phyloP scores from a whole-genome alignment of 106 monocot species.

The Triglochin maritima region DNA sequence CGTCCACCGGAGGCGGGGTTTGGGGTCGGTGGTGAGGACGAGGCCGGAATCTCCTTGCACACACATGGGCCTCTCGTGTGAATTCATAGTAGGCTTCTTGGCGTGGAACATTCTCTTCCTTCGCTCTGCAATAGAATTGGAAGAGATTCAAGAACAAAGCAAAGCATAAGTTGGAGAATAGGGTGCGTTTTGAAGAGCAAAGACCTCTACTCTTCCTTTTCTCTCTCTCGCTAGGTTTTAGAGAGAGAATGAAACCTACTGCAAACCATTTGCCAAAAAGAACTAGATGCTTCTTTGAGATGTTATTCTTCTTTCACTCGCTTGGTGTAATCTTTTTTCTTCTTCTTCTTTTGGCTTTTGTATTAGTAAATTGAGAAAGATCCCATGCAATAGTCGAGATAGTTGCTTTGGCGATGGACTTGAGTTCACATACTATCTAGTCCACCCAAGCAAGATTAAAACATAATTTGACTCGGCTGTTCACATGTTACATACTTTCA shows the following conservation, averaged over 20 bases:
- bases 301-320: constrained; percentile 3
- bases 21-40: constrained; percentile 96
- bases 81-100: constrained; percentile 53
- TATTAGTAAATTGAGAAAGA: background rate
- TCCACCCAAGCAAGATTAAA: background rate
- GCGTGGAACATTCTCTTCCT: constrained; percentile 51
- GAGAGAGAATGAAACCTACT: constrained; percentile 1
- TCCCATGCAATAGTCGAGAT: background rate
- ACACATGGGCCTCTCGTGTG: constrained; percentile 60
- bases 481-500: background rate
- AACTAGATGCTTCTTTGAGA: constrained; percentile 1
- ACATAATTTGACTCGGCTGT: background rate
- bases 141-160: constrained; percentile 59
- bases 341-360: background rate
- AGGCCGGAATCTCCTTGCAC: constrained; percentile 94
- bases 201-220: background rate
- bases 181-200: constrained; percentile 25
- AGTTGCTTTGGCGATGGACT: too few species aligned
- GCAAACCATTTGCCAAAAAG: constrained; percentile 3
- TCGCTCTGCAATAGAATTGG: constrained; percentile 32
- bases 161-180: constrained; percentile 40
- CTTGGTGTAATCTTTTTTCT: background rate
- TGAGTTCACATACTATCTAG: background rate
- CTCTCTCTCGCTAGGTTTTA: constrained; percentile 2
- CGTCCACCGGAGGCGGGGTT: constrained; percentile 97